phyloP scores from a whole-genome alignment of 768 basidiomycete species.

The Lactifluus piperatus region DNA sequence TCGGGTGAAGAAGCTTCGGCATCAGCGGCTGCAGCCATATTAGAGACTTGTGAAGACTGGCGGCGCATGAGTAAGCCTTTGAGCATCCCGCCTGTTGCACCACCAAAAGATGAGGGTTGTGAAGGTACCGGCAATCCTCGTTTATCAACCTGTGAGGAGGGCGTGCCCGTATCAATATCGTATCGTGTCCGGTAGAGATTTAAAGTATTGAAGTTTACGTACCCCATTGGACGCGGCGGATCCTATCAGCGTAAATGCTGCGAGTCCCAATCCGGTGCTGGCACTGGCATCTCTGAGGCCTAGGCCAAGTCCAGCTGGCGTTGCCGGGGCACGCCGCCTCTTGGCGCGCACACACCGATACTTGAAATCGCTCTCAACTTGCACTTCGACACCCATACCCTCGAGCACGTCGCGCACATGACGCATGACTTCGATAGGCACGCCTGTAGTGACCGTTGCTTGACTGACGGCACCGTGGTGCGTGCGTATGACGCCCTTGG shows the following conservation, averaged over 20 bases:
- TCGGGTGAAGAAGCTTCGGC: conserved; percentile 22
- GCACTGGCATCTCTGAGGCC: conserved; percentile 34
- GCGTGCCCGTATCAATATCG: conserved; percentile 1
- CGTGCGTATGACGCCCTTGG: conserved; percentile 54
- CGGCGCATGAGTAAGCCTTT: conserved; percentile 84
- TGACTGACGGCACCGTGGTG: conserved; percentile 93
- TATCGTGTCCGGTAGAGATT: not conserved
- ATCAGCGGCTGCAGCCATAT: conserved; percentile 18
- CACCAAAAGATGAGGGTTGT: conserved; percentile 56
- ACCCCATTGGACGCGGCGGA: conserved; percentile 84
- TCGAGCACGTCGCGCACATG: conserved; percentile 74
- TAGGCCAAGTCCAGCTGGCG: conserved; percentile 27
- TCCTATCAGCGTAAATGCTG: conserved; percentile 70
- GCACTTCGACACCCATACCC: conserved; percentile 86
- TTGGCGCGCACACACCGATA: conserved; percentile 77
- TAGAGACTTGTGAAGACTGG: conserved; percentile 75
- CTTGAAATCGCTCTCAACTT: conserved; percentile 85
- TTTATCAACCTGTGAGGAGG: conserved; percentile 60
- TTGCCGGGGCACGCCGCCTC: conserved; percentile 34
- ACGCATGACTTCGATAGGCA: conserved; percentile 81
- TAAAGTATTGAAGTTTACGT: conserved; percentile 27
- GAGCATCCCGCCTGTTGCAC: conserved; percentile 65
- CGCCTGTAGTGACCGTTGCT: conserved; percentile 73
- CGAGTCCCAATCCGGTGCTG: conserved; percentile 40
- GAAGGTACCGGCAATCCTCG: conserved; percentile 83